Evolutionary conservation across 176 grass and related monocot species (phyloP), one percentile per base, ranked within the genome.

Genomic region (Saccharum spontaneum): DNA sequence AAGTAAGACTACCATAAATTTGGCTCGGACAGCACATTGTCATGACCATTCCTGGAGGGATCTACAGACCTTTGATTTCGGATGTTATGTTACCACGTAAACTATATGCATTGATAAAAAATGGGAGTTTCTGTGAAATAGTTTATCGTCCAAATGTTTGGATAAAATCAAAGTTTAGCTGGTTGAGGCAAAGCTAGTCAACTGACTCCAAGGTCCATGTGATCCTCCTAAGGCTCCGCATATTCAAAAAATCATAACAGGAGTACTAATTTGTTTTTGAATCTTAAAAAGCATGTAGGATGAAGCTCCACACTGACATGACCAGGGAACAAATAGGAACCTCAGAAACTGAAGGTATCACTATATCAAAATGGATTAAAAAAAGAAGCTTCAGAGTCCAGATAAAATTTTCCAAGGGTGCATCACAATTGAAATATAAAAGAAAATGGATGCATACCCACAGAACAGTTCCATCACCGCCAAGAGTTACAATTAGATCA

Each of bases 401-500:
- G 22, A 76, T 45, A 80, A 52, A 10, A 71, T 77, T 52, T 10
- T 82, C 20, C 39, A 64, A 71, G 31, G 3, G 44, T 24, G 23
- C 20, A 71, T 65, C 36, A 72, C 50, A 82, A 36, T 3, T 4
- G 6, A 73, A 16, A 2, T 68, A 67, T 37, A 20, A 62, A 84
- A 84, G 2, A 55, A 81, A 3, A 9, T 64, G 18, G 43, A 71
- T 44, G 39, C 87, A 38, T 95, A 95, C 95, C 93, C 97, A 99
- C 45, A 99, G 65, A 90, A 99, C 97, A 86, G 93, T 99, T 87
- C 97, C 97, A 79, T 99, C 97, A 67, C 97, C 97, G 0, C 97
- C 97, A 77, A 99, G 93, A 81, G 97, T 96, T 78, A 94, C 87
- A 83, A 99, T 86, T 82, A 99, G 91, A 75, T 99, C 93, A 65